These are phyloP conservation scores for Sarocladiaceae sp. DNA, from an alignment of 2,329 filamentous ascomycete species.

Conservation along the genomic window DNA sequence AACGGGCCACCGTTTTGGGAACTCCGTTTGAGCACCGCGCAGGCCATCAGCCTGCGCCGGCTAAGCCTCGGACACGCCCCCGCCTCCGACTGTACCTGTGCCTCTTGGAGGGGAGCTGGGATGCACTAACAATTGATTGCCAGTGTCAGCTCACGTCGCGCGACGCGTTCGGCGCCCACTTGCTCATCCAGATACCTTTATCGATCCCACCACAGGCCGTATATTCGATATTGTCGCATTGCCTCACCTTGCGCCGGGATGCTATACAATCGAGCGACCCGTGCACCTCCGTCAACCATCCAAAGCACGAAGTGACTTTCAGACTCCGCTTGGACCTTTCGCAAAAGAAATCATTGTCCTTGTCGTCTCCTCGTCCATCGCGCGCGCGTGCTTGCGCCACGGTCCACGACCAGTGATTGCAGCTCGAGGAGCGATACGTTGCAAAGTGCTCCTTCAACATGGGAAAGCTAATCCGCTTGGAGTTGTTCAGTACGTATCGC, in stretches of 20 bases:
- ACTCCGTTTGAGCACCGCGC: background rate
- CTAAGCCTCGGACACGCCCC: slow-evolving; percentile 1
- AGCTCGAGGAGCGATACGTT: background rate
- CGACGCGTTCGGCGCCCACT: slow-evolving; percentile 8
- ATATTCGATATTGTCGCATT: background rate
- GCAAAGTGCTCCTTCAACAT: slow-evolving; percentile 48
- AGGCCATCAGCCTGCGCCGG: background rate
- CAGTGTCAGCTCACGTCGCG: slow-evolving; percentile 5
- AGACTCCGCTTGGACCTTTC: no score
- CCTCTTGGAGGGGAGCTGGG: background rate
- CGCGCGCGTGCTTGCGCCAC: background rate
- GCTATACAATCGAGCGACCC: background rate
- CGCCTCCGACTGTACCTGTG: background rate
- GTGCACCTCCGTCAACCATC: background rate
- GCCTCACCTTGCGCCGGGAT: slow-evolving; percentile 2
- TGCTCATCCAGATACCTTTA: slow-evolving; percentile 2
- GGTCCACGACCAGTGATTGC: background rate
- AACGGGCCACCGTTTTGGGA: background rate
- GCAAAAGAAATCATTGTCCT: no score
- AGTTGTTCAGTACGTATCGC: slow-evolving; percentile 74
- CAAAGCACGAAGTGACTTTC: no score
- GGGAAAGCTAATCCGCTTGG: slow-evolving; percentile 93
- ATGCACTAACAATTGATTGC: background rate
- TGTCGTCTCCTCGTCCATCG: background rate
- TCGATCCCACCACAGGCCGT: background rate